Conservation (phyloP, 73 alveolate species). For the Paramecium biaurelia region DNA sequence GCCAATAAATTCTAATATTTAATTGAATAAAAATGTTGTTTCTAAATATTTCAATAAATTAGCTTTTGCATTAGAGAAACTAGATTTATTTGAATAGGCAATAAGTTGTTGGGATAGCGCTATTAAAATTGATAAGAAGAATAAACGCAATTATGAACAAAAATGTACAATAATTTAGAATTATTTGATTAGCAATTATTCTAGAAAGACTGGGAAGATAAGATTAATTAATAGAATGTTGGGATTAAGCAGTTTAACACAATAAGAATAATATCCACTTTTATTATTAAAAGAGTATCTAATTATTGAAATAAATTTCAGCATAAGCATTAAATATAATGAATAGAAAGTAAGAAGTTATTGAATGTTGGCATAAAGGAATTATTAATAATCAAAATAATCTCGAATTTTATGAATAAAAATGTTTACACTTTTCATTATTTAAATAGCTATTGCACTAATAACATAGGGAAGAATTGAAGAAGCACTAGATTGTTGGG, state of each 20-base stretch:
- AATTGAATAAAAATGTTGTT: background rate
- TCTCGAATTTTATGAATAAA: too few relatives aligned
- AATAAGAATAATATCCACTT: background rate
- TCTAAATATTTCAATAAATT: background rate
- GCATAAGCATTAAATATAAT: background rate
- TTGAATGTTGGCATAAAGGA: background rate
- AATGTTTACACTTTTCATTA: background rate
- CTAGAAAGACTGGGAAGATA: background rate
- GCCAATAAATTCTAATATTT: background rate
- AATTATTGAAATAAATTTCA: background rate
- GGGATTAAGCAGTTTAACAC: background rate
- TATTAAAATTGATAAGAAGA: background rate
- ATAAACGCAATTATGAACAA: background rate
- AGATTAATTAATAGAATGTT: background rate
- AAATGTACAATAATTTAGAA: background rate
- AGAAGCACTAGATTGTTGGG: background rate
- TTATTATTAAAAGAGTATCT: background rate
- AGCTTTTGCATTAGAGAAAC: background rate
- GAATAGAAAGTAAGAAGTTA: background rate
- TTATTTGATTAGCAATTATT: background rate
- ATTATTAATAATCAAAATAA: too few relatives aligned
- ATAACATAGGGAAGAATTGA: background rate
- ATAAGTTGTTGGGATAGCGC: background rate
- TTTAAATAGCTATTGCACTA: background rate
- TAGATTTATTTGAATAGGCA: background rate